Conservation (phyloP, 2,329 filamentous ascomycete genomes). For the Fusarium sp. region DNA sequence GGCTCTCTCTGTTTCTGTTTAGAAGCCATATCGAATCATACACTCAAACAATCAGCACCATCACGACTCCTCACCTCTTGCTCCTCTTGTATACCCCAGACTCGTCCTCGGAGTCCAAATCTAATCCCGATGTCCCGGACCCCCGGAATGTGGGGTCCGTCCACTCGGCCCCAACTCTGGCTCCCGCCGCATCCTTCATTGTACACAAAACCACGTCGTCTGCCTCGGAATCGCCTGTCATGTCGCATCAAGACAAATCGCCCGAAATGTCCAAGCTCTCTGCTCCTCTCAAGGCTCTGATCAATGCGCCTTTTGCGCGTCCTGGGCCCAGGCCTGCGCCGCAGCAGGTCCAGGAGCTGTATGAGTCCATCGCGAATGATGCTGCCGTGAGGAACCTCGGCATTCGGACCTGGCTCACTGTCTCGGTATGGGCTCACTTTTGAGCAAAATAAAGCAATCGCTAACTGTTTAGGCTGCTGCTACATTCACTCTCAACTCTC, state of each 20-base stretch:
- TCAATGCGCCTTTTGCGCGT: constrained; percentile 76
- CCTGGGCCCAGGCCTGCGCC: constrained; percentile 75
- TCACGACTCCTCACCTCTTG: neutral
- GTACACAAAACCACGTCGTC: constrained; percentile 20
- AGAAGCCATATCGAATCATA: constrained; percentile 26
- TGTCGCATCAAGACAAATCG: constrained; percentile 30
- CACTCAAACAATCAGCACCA: neutral
- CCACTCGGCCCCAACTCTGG: constrained; percentile 38
- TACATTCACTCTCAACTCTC: constrained; percentile 88
- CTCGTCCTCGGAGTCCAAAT: constrained; percentile 29
- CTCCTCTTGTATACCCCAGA: constrained; percentile 21
- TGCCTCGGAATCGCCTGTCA: constrained; percentile 25
- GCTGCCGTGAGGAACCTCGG: constrained; percentile 73
- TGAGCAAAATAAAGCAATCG: neutral
- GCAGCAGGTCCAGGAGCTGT: constrained; percentile 71
- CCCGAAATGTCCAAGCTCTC: constrained; percentile 78
- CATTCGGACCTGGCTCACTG: constrained; percentile 72
- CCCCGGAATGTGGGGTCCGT: constrained; percentile 29
- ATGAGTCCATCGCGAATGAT: constrained; percentile 71
- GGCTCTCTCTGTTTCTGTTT: constrained; percentile 51
- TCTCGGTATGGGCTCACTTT: constrained; percentile 63
- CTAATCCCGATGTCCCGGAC: constrained; percentile 22
- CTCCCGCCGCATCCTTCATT: constrained; percentile 28
- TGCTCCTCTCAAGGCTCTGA: constrained; percentile 76
- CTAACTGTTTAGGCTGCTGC: constrained; percentile 72